phyloP scores from a whole-genome alignment of 2,329 filamentous ascomycete genomes.

The Teratosphaeria gauchensis region DNA sequence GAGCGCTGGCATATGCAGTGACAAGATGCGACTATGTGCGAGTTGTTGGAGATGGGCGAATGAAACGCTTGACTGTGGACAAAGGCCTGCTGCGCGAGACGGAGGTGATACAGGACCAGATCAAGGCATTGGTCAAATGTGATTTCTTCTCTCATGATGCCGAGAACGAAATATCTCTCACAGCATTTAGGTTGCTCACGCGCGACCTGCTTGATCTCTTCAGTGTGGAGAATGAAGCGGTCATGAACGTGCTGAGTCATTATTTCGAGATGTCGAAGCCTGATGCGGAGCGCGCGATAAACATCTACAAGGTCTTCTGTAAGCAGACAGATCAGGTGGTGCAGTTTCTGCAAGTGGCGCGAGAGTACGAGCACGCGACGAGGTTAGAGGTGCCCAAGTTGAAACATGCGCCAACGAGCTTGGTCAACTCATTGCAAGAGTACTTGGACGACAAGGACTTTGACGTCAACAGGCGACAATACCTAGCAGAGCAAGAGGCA shows the following conservation, averaged over 20 bases:
- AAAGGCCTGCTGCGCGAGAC: conserved; percentile 90
- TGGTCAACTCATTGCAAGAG: conserved; percentile 83
- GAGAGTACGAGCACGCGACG: conserved; percentile 86
- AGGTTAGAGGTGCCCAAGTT: conserved; percentile 90
- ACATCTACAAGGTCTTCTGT: conserved; percentile 86
- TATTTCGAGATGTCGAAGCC: conserved; percentile 97
- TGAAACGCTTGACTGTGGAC: conserved; percentile 79
- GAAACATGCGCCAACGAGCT: conserved; percentile 89
- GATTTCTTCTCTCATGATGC: conserved; percentile 80
- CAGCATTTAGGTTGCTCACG: conserved; percentile 83
- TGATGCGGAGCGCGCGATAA: conserved; percentile 83
- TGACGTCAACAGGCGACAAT: conserved; percentile 84
- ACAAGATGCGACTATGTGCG: conserved; percentile 88
- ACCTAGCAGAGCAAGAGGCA: conserved; percentile 75
- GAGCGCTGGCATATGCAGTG: conserved; percentile 71
- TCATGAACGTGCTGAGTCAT: conserved; percentile 92
- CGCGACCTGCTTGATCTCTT: conserved; percentile 83
- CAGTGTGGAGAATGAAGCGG: conserved; percentile 90
- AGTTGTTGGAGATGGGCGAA: conserved; percentile 60
- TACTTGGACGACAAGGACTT: conserved; percentile 94
- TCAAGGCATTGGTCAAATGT: conserved; percentile 76
- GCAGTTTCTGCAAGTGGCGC: conserved; percentile 74
- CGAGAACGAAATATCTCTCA: conserved; percentile 94
- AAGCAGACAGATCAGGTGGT: conserved; percentile 89
- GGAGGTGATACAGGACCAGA: conserved; percentile 79